Evolutionary conservation across 176 grass and related monocot species (phyloP).

Genomic region (Aegilops longissima): DNA sequence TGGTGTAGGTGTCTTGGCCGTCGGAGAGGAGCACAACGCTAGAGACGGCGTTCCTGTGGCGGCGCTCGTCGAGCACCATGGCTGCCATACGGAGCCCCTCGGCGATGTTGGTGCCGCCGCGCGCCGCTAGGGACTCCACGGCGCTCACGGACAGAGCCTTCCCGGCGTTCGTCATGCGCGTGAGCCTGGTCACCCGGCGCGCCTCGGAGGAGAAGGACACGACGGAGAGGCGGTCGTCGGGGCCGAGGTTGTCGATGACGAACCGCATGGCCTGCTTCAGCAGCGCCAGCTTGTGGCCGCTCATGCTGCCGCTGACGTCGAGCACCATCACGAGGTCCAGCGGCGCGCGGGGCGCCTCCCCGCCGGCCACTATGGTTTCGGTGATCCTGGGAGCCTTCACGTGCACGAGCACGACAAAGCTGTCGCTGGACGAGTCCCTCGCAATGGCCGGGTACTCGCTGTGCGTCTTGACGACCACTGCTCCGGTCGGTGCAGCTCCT

Average conservation of each 20-base stretch:
- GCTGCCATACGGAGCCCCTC: conserved; percentile 50
- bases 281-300: conserved; percentile 36
- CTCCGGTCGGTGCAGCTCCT: not conserved
- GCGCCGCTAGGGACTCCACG: conserved; percentile 37
- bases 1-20: conserved; percentile 57
- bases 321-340: conserved; percentile 65
- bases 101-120: conserved; percentile 62
- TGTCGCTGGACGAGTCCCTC: conserved; percentile 28
- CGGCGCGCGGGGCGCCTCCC: conserved; percentile 26
- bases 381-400: conserved; percentile 36
- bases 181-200: conserved; percentile 43
- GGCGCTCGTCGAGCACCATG: conserved; percentile 53
- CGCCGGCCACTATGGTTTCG: not conserved
- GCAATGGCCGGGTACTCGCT: conserved; percentile 46
- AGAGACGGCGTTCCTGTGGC: conserved; percentile 52
- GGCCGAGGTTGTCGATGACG: conserved; percentile 70
- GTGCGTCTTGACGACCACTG: conserved; percentile 40
- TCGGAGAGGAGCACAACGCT: conserved; percentile 87
- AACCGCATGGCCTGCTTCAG: conserved; percentile 68
- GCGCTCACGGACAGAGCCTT: conserved; percentile 10
- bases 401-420: conserved; percentile 48
- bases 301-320: conserved; percentile 72
- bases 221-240: conserved; percentile 54
- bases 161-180: conserved; percentile 41
- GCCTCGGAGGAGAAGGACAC: conserved; percentile 55